Base-by-base conservation (phyloP, 2,329 filamentous ascomycete species). In the Epichloe scottii region DNA sequence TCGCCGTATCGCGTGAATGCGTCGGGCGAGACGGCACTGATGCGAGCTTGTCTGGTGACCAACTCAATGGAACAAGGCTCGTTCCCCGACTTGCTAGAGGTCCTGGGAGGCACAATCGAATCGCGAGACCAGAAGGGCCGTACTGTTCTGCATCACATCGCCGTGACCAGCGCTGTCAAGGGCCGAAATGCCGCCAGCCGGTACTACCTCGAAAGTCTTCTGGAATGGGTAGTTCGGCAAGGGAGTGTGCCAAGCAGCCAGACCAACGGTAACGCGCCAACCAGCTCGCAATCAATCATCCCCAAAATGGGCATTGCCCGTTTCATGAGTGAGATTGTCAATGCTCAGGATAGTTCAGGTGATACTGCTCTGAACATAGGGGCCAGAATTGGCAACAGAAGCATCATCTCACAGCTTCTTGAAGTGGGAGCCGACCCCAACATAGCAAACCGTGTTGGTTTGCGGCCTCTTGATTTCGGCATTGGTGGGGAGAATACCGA, bases 321-420 rank as follows among this genome's bases (percentile, higher is more conserved):
- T 38, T 98, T 98, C 69, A 94, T 98, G 79, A 88, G 86, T 46
- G 90, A 97, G 63, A 94, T 98, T 66, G 91, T 98, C 54, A 97
- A 98, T 60, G 85, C 90, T 0, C 87, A 91, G 60, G 93, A 98
- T 66, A 89, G 90, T 60, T 86, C 87, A 35, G 93, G 93, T 0
- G 95, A 98, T 62, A 98, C 93, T 0, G 93, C 93, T 0, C 74
- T 98, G 19, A 96, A 96, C 59, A 84, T 97, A 55, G 93, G 91
- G 2, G 90, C 93, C 2, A 79, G 93, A 54, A 95, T 96, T 58
- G 89, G 89, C 21, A 97, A 95, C 64, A 78, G 86, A 51, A 94
- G 89, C 60, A 95, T 98, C 59, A 95, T 97, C 52, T 91, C 89
- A n/a, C 93, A 98, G 64, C 74, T 98, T 34, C 75, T 97, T 11